A percentile compares a stretch with the other conserved stretches of the same genome.
These are phyloP conservation scores for Aspergillus viridinutans DNA, from an alignment of 2,329 filamentous ascomycete genomes.

Conservation along the genomic window DNA sequence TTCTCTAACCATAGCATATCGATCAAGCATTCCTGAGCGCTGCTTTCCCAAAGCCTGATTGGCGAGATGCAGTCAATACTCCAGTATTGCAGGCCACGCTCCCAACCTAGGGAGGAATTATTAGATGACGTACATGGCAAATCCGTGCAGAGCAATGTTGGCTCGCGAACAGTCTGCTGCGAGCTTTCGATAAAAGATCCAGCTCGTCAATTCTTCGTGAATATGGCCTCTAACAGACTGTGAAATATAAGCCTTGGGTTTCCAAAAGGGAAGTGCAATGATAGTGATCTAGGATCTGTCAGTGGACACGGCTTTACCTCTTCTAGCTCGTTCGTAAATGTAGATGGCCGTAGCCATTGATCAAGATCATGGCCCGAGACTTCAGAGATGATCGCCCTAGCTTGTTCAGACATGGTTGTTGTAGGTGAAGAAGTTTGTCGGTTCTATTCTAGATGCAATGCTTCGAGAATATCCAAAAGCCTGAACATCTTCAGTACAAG, in stretches of 20 bases:
- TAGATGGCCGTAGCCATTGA: slow-evolving; percentile 1
- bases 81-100: not conserved
- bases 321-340: slow-evolving; percentile 2
- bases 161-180: slow-evolving; percentile 17
- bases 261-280: not conserved
- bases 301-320: not conserved
- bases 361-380: slow-evolving; percentile 3
- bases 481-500: not conserved
- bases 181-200: slow-evolving; percentile 23
- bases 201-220: slow-evolving; percentile 16
- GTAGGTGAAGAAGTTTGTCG: not conserved
- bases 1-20: slow-evolving; percentile 22
- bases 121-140: slow-evolving; percentile 14
- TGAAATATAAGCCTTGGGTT: not conserved
- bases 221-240: slow-evolving; percentile 22
- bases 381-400: not conserved
- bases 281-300: not conserved
- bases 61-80: not conserved
- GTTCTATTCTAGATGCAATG: not conserved
- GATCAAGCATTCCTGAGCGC: slow-evolving; percentile 16
- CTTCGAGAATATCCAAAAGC: not conserved
- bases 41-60: slow-evolving; percentile 17
- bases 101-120: not conserved
- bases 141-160: slow-evolving; percentile 20
- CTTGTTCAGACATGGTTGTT: not conserved